These are phyloP conservation scores for Neonectria hederae DNA, from an alignment of 2,329 filamentous ascomycete genomes.

Conservation along the genomic window DNA sequence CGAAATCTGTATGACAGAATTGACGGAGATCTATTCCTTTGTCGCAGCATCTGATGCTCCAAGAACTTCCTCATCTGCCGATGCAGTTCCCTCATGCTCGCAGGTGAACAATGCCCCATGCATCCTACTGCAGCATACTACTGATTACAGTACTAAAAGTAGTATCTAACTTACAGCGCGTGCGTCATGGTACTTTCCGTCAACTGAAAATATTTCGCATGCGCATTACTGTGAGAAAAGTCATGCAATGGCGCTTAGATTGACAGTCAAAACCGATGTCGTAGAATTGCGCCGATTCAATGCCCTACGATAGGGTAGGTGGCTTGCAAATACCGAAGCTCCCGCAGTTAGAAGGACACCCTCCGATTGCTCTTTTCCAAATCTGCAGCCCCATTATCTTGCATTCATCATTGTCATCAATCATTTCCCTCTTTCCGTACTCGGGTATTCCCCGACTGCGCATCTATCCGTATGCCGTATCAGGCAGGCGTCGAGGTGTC, in stretches of 20 bases:
- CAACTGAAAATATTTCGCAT: neutral
- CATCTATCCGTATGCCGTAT: neutral
- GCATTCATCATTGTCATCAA: neutral
- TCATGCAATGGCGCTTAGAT: neutral
- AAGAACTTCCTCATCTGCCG: neutral
- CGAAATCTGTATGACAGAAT: no score
- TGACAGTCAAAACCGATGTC: neutral
- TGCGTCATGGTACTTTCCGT: neutral
- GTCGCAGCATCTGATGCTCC: neutral
- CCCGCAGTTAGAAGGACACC: constrained; percentile 9
- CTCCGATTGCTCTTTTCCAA: neutral
- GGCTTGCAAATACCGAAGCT: neutral
- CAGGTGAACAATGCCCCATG: neutral
- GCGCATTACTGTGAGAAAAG: neutral
- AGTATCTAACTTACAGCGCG: no score
- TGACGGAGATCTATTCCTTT: no score
- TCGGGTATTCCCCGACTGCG: neutral
- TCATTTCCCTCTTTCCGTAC: neutral
- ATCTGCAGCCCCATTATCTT: neutral
- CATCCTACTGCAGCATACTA: neutral
- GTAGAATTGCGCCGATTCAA: neutral
- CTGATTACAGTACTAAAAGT: no score
- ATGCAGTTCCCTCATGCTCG: neutral
- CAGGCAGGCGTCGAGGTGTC: neutral
- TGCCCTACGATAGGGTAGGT: neutral